Evolutionary conservation across 31 red algal species (phyloP), one percentile per base, ranked within the genome.

Genomic region (Asparagopsis taxiformis): DNA sequence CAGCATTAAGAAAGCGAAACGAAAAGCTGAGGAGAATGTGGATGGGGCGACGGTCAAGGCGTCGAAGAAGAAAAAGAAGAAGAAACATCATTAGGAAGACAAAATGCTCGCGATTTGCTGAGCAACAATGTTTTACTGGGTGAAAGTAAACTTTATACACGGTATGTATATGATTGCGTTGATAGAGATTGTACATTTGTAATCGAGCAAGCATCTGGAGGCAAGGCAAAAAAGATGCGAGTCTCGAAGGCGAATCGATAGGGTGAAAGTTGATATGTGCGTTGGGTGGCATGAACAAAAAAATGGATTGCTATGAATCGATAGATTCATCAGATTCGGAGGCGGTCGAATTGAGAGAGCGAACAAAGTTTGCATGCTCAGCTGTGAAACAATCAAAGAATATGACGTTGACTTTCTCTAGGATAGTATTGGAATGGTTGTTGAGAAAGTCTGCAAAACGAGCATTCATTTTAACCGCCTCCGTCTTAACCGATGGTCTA

Each of bases 401-500:
- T 15, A 87, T 68, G 17, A 87, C 82, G 50, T 87, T 87, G 19
- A 63, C 72, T 3, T 50, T 24, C 31, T 65, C 6, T 21, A 22
- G 37, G 15, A 79, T 62, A 5, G 58, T 23, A 10, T 62, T 9
- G 13, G 25, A 21, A 55, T 74, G 51, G 0, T 34, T 10, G 30
- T 51, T 38, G 11, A 78, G 11, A 59, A 89, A 89, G 1, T 17
- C 20, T 23, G 34, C 25, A 39, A 89, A 73, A 11, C 41, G 74
- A 9, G 58, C 15, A 44, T 89, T 89, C 75, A 89, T 89, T 10
- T 73, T 73, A 21, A 59, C 55, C 37, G 85, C 85, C 38, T 78
- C 85, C 28, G 53, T 17, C 66, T 65, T 72, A 29, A 89, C 55
- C n/a, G 65, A 52, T 6, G 85, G 75, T 34, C 85, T 46, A 8